Base-by-base conservation (phyloP, 192 early-diverging fungal species). In the Gryganskiella cystojenkinii region DNA sequence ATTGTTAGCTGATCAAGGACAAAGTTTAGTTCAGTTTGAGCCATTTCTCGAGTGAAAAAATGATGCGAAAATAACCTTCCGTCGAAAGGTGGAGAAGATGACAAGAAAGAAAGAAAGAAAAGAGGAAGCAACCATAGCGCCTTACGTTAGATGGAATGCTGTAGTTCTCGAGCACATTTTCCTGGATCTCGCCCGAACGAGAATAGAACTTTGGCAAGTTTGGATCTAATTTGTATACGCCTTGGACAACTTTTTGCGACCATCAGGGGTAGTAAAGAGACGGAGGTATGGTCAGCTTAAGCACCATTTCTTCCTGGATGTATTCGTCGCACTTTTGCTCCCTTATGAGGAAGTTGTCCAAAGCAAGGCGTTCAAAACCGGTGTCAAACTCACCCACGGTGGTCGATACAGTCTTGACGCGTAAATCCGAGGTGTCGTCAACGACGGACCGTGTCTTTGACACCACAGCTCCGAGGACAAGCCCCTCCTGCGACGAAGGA, bases 131-230 rank as follows among this genome's bases (percentile, higher is more conserved):
- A n/a, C n/a, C n/a, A n/a, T n/a, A n/a, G n/a, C n/a, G 37, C 5
- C 45, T 30, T 78, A 78, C 74, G 54, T 78, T 78, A 19, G 74
- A 61, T 35, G 74, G 74, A 30, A 78, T 78, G 9, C 34, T 59
- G 42, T 69, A 78, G 6, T 64, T 47, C 35, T 78, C 66, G 0
- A 78, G 66, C 3, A 69, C 56, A 19, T 44, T 20, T 30, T 78
- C 74, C 2, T 43, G 37, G 25, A 78, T 63, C 24, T 68, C 42
- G 46, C 74, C 74, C 37, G 74, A 78, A 27, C 40, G 59, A 5
- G 52, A 56, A 53, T 78, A 78, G n/a, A 78, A 78, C 33, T 64
- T 78, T 61, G 66, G 66, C 37, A 78, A 54, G 27, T 68, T 63
- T 14, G 74, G 66, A 24, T 78, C 74, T 14, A 78, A 34, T 50